phyloP scores from a whole-genome alignment of 768 basidiomycete genomes.

The Amanita muscaria region DNA sequence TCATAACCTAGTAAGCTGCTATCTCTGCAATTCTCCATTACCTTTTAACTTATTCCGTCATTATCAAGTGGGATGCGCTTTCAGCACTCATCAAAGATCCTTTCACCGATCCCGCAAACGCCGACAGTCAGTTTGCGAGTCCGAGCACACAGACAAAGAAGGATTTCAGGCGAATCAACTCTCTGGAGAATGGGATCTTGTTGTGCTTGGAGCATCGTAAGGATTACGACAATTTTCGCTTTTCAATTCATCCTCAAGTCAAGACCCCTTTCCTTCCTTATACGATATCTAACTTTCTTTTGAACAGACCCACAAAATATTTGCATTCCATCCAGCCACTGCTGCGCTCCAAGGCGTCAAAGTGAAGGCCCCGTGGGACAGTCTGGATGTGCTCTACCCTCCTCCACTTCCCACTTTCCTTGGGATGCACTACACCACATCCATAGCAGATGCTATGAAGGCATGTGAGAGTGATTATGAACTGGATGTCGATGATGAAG shows the following conservation, averaged over 20 bases:
- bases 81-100: slow-evolving; percentile 7
- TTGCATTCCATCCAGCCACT: slow-evolving; percentile 5
- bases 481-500: slow-evolving; percentile 11
- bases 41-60: slow-evolving; percentile 10
- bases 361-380: slow-evolving; percentile 15
- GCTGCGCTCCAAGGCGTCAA: slow-evolving; percentile 6
- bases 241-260: slow-evolving; percentile 13
- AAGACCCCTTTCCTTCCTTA: slow-evolving; percentile 10
- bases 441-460: slow-evolving; percentile 7
- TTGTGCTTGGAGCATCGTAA: slow-evolving; percentile 13
- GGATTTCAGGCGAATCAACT: slow-evolving; percentile 13
- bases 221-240: slow-evolving; percentile 13
- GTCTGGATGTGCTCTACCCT: slow-evolving; percentile 11
- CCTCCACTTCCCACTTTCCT: slow-evolving; percentile 12
- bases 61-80: slow-evolving; percentile 11
- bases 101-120: slow-evolving; percentile 12
- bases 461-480: slow-evolving; percentile 2
- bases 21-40: slow-evolving; percentile 10
- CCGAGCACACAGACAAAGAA: slow-evolving; percentile 8
- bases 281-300: slow-evolving; percentile 11
- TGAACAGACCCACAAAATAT: slow-evolving; percentile 15
- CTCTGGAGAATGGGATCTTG: slow-evolving; percentile 15
- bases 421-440: slow-evolving; percentile 12
- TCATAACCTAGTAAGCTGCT: slow-evolving; percentile 8
- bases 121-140: slow-evolving; percentile 11